A percentile compares a stretch with the other conserved stretches of the same genome.
These are phyloP conservation scores for Graphiopsis chlorocephala DNA, from an alignment of 2,329 filamentous ascomycete species.

Conservation along the genomic window DNA sequence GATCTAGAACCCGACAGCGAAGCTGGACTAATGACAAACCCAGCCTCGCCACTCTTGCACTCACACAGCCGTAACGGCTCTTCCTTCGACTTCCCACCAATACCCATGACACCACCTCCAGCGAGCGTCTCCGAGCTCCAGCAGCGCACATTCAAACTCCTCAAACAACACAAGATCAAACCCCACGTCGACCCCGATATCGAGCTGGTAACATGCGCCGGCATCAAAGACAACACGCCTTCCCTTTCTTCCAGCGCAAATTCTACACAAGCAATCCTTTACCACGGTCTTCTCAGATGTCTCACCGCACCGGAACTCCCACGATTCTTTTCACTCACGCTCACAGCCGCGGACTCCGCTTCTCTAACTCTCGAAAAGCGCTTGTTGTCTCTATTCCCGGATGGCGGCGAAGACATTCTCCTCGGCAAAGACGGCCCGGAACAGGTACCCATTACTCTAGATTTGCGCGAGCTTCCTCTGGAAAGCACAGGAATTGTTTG, in stretches of 20 bases:
- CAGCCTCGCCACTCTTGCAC: conserved; percentile 58
- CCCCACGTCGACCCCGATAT: conserved; percentile 69
- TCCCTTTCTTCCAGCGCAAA: conserved; percentile 19
- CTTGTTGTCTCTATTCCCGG: conserved; percentile 56
- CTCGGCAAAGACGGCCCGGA: conserved; percentile 69
- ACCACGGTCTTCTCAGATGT: conserved; percentile 48
- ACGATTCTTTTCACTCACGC: conserved; percentile 70
- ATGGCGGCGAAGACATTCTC: conserved; percentile 58
- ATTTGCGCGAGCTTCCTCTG: conserved; percentile 74
- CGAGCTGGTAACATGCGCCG: conserved; percentile 78
- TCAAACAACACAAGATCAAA: conserved; percentile 72
- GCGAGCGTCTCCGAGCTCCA: conserved; percentile 77
- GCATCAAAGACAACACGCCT: conserved; percentile 47
- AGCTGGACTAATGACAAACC: conserved; percentile 47
- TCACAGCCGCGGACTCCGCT: conserved; percentile 70
- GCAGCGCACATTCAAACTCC: conserved; percentile 74
- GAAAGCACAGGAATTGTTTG: conserved; percentile 95
- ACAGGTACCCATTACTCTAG: conserved; percentile 81
- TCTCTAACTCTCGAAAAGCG: conserved; percentile 70
- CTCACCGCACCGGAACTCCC: conserved; percentile 51
- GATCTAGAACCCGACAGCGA: conserved; percentile 31
- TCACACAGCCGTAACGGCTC: conserved; percentile 40
- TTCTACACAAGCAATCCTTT: conserved; percentile 43
- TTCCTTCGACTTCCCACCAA: conserved; percentile 43
- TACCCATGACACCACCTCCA: conserved; percentile 71